A percentile compares a stretch with the other conserved stretches of the same genome.
Evolutionary conservation across 805 yeast species (phyloP).

Genomic region (Kodamaea neixiangensis): DNA sequence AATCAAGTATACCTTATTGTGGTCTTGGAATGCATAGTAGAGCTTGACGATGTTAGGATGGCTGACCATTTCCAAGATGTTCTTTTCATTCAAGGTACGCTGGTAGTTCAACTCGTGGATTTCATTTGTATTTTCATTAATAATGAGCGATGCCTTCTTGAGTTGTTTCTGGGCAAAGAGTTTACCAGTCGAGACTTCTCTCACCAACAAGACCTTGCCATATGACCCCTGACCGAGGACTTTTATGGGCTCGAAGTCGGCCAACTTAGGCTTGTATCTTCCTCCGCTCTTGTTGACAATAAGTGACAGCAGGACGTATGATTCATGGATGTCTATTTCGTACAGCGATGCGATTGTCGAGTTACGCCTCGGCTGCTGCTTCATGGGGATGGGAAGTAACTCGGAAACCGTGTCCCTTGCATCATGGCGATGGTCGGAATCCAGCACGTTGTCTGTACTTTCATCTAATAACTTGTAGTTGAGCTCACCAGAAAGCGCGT

Average conservation of each 20-base stretch:
- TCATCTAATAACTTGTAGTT: conserved; percentile 29
- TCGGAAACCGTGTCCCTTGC: conserved; percentile 16
- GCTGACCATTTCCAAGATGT: conserved; percentile 41
- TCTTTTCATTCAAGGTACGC: conserved; percentile 43
- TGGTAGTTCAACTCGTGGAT: conserved; percentile 34
- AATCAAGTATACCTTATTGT: conserved; percentile 43
- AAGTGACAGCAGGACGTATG: conserved; percentile 31
- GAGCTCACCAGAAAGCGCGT: conserved; percentile 14
- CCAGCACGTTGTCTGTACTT: conserved; percentile 7
- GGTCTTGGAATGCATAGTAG: conserved; percentile 47
- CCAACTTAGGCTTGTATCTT: conserved; percentile 28
- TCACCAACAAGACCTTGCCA: conserved; percentile 45
- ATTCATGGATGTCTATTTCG: conserved; percentile 34
- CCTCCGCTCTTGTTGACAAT: conserved; percentile 14
- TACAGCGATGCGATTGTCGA: conserved; percentile 35
- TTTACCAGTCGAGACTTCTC: conserved; percentile 38
- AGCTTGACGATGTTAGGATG: conserved; percentile 48
- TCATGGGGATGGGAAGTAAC: conserved; percentile 21
- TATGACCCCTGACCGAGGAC: conserved; percentile 47
- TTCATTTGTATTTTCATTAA: conserved; percentile 33
- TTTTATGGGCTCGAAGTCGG: conserved; percentile 44
- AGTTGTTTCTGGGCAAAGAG: conserved; percentile 47
- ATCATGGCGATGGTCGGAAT: conserved; percentile 13
- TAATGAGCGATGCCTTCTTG: conserved; percentile 37
- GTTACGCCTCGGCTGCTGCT: conserved; percentile 18